phyloP scores from a whole-genome alignment of 495 filamentous ascomycete species.

The Barbatosphaeria neglecta region DNA sequence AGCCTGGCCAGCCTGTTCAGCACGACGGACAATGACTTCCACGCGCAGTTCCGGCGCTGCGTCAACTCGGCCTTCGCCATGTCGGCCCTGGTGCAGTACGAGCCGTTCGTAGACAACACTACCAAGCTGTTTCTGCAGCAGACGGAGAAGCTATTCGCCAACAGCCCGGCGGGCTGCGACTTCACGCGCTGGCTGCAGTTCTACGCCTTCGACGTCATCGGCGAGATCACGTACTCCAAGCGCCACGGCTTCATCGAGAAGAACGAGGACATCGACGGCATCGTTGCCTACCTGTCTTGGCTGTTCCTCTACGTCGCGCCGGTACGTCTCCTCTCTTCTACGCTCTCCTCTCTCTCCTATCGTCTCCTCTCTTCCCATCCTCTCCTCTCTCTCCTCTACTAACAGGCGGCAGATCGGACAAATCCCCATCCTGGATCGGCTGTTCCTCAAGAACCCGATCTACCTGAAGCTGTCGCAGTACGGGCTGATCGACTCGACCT shows the following conservation, averaged over 20 bases:
- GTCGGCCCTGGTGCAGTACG: slow-evolving; percentile 58
- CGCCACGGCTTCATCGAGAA: slow-evolving; percentile 52
- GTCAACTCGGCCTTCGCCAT: slow-evolving; percentile 66
- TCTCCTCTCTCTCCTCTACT: slow-evolving; percentile 23
- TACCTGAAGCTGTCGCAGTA: slow-evolving; percentile 37
- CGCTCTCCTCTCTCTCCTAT: background rate
- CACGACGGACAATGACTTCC: slow-evolving; percentile 62
- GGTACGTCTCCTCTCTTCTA: slow-evolving; percentile 21
- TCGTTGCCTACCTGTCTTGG: slow-evolving; percentile 41
- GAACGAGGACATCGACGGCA: slow-evolving; percentile 53
- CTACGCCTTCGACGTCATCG: slow-evolving; percentile 70
- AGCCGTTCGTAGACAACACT: slow-evolving; percentile 61
- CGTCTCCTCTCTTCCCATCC: slow-evolving; percentile 4
- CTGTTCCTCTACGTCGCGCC: slow-evolving; percentile 49
- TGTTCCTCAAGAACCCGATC: slow-evolving; percentile 50
- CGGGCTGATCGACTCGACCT: slow-evolving; percentile 42
- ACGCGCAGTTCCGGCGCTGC: slow-evolving; percentile 55
- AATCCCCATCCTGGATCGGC: slow-evolving; percentile 49
- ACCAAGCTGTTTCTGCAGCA: slow-evolving; percentile 51
- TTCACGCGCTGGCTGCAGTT: slow-evolving; percentile 67
- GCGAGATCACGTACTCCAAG: slow-evolving; percentile 54
- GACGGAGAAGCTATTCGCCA: slow-evolving; percentile 48
- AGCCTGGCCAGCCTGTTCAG: slow-evolving; percentile 66
- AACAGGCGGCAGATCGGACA: slow-evolving; percentile 52
- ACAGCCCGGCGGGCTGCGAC: slow-evolving; percentile 41